Base-by-base conservation (phyloP, 164 flowering plant species). In the Euptelea pleiosperma region DNA sequence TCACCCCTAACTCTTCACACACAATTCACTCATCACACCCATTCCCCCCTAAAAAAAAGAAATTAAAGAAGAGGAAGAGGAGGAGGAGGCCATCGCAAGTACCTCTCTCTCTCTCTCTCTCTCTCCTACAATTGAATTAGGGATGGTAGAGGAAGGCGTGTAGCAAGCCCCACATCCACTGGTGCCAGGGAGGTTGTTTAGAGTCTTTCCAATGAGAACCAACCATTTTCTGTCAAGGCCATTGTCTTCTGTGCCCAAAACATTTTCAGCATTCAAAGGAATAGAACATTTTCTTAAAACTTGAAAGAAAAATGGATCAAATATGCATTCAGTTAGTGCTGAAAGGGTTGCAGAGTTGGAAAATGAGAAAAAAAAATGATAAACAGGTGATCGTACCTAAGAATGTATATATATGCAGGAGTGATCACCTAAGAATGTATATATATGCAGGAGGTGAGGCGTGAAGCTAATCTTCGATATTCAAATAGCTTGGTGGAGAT, bases 211-310 rank as follows among this genome's bases (percentile, higher is more conserved):
- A 18, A 73, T 63, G 6, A 73, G 65, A 39, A 71, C 56, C n/a
- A 58, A 52, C 77, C 77, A 73, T 60, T 66, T 73, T 39, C 61
- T 70, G 3, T 74, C 77, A 36, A 74, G 77, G 8, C 74, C 77
- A 56, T 73, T 66, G 57, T 73, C 74, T 60, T 73, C 77, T 44
- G 77, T 59, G 0, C 74, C 77, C 36, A 73, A 63, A 37, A 73
- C 64, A 47, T 73, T 73, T 56, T 71, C 73, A 24, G 77, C 77
- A 60, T 73, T 73, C 49, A 73, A 43, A 28, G 77, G n/a, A n/a
- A n/a, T n/a, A n/a, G 77, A 62, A 73, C 77, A 29, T 70, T 66
- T 60, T 73, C 77, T 42, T 73, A 74, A 70, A 73, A 73, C 28
- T 74, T 73, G 66, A 41, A 42, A 42, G 11, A 16, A 26, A 2